These are phyloP conservation scores for Macrophomina phaseolina DNA, from an alignment of 2,329 filamentous ascomycete genomes.

Conservation along the genomic window DNA sequence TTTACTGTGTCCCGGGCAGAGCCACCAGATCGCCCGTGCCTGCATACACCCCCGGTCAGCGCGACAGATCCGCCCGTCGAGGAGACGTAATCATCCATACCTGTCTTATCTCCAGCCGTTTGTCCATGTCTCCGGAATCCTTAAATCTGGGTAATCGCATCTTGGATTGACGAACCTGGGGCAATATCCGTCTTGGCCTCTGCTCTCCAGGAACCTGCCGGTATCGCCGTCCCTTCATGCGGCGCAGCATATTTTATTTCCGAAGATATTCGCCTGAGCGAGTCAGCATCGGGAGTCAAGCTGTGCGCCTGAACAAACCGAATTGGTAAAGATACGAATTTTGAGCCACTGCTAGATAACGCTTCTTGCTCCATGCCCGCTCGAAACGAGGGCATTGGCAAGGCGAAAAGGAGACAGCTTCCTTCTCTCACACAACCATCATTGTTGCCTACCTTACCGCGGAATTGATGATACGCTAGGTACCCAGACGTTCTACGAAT, in stretches of 20 bases:
- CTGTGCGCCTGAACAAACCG: not conserved
- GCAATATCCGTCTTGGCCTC: not conserved
- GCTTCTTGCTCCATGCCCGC: too few species aligned
- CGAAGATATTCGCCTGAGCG: not conserved
- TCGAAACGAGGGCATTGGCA: too few species aligned
- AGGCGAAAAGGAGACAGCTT: too few species aligned
- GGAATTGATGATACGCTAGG: too few species aligned
- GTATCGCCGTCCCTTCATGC: not conserved
- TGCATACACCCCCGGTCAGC: conserved; percentile 1
- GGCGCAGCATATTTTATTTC: not conserved
- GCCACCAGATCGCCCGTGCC: conserved; percentile 20
- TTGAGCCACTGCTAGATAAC: not conserved
- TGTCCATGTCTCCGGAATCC: not conserved
- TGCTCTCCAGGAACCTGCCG: not conserved
- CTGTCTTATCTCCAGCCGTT: conserved; percentile 5
- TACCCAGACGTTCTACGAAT: too few species aligned
- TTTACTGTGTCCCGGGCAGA: not conserved
- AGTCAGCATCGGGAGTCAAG: not conserved
- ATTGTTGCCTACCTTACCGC: too few species aligned
- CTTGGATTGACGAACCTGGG: not conserved
- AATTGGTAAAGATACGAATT: conserved; percentile 1
- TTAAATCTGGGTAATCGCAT: not conserved
- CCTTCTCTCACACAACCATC: too few species aligned
- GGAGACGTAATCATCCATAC: conserved; percentile 13
- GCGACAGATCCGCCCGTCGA: not conserved